Conservation (phyloP, 257 asterid genomes). For the Linaria vulgaris region DNA sequence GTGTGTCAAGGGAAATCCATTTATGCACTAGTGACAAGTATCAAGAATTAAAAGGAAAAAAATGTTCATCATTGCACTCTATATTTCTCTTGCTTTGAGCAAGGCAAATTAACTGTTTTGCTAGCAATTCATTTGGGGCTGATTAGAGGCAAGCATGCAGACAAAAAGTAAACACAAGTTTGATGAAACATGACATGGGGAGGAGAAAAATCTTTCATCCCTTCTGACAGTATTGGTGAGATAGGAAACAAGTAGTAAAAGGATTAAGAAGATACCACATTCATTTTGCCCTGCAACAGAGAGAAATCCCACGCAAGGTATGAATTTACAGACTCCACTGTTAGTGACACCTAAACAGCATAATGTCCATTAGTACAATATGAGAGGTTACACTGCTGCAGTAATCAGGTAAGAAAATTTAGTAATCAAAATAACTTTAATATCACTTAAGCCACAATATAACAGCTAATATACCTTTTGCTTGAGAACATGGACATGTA, state of each 20-base stretch:
- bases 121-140: constrained; percentile 6
- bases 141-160: constrained; percentile 17
- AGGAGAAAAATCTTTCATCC: constrained; percentile 16
- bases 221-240: constrained; percentile 15
- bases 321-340: constrained; percentile 78
- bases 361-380: constrained; percentile 12
- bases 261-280: constrained; percentile 56
- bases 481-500: constrained; percentile 14
- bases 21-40: background rate
- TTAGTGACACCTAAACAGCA: constrained; percentile 59
- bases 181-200: constrained; percentile 7
- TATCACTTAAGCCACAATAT: constrained; percentile 21
- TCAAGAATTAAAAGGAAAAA: background rate
- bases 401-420: background rate
- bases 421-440: background rate
- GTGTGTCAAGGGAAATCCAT: background rate
- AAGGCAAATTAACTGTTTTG: background rate
- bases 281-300: constrained; percentile 88
- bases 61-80: background rate
- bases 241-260: constrained; percentile 15
- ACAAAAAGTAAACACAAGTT: constrained; percentile 1
- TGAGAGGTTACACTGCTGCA: constrained; percentile 2
- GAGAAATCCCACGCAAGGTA: constrained; percentile 98
- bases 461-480: constrained; percentile 12
- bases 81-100: background rate